phyloP scores from a whole-genome alignment of 2,329 filamentous ascomycete genomes.

The Ceratocystis diversiconidia region DNA sequence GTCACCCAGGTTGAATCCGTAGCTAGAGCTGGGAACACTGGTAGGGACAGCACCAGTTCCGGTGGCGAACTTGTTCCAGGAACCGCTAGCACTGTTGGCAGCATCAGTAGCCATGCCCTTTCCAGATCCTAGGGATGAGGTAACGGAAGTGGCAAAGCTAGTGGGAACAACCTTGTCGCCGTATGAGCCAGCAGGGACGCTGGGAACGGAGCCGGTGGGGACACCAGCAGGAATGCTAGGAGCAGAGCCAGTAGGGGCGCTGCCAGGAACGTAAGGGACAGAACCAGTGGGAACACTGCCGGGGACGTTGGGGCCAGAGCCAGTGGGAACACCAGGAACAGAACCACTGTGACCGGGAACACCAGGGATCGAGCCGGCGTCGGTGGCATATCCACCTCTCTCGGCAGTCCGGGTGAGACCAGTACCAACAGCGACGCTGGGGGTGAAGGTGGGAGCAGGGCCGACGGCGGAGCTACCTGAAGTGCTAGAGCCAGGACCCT shows the following conservation, averaged over 20 bases:
- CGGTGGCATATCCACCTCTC: neutral
- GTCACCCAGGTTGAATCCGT: neutral
- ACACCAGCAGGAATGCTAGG: too few species aligned
- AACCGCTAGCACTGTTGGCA: neutral
- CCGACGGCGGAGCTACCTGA: neutral
- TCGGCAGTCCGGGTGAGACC: neutral
- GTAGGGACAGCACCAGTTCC: neutral
- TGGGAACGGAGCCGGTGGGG: neutral
- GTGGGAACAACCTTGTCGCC: conserved; percentile 1
- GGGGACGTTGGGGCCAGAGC: neutral
- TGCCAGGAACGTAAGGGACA: too few species aligned
- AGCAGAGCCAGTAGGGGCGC: too few species aligned
- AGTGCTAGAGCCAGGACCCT: neutral
- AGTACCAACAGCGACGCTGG: neutral
- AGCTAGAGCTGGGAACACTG: neutral
- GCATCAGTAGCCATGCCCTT: neutral
- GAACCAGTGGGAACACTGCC: too few species aligned
- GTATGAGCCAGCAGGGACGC: neutral
- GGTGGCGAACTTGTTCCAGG: neutral
- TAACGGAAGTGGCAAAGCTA: neutral
- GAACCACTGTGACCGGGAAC: neutral
- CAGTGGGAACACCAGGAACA: neutral
- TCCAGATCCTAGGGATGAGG: neutral
- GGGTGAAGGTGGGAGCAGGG: neutral
- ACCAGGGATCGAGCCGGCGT: neutral